Conservation (phyloP, 306 rosid genomes). For the Lablab purpureus region DNA sequence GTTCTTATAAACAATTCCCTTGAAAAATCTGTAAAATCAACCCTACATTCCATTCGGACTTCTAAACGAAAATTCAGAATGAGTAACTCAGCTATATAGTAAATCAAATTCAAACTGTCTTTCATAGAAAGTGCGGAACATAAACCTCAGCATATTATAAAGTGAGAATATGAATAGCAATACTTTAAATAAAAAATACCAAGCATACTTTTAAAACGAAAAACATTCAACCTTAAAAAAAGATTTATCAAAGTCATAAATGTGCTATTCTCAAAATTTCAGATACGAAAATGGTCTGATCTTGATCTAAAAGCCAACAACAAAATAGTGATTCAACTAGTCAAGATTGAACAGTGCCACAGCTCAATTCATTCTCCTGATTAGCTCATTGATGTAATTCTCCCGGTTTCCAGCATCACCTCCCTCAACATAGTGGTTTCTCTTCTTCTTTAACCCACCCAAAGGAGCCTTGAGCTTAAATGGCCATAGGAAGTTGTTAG, state of each 20-base stretch:
- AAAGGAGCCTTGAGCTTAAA: slow-evolving; percentile 93
- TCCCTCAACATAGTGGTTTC: slow-evolving; percentile 94
- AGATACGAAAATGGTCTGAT: slow-evolving; percentile 8
- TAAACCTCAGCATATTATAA: too few species aligned
- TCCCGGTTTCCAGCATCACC: slow-evolving; percentile 97
- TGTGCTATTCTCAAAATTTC: slow-evolving; percentile 46
- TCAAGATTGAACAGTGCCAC: background rate
- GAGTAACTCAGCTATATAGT: too few species aligned
- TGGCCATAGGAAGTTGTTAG: slow-evolving; percentile 94
- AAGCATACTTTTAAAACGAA: background rate
- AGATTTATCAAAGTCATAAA: slow-evolving; percentile 9
- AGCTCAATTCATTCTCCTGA: slow-evolving; percentile 77
- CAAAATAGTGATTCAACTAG: slow-evolving; percentile 17
- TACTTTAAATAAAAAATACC: slow-evolving; percentile 35
- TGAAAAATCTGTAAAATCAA: too few species aligned
- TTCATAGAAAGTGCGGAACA: background rate
- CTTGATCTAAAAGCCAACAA: slow-evolving; percentile 26
- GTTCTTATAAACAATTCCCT: too few species aligned
- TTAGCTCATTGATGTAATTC: slow-evolving; percentile 87
- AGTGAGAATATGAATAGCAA: background rate
- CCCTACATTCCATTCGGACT: too few species aligned
- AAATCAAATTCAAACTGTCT: too few species aligned
- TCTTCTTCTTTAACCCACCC: slow-evolving; percentile 92
- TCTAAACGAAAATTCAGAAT: too few species aligned
- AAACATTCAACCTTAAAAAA: slow-evolving; percentile 40